Conservation (phyloP, 331 rosid genomes). For the Prunus yedoensis region DNA sequence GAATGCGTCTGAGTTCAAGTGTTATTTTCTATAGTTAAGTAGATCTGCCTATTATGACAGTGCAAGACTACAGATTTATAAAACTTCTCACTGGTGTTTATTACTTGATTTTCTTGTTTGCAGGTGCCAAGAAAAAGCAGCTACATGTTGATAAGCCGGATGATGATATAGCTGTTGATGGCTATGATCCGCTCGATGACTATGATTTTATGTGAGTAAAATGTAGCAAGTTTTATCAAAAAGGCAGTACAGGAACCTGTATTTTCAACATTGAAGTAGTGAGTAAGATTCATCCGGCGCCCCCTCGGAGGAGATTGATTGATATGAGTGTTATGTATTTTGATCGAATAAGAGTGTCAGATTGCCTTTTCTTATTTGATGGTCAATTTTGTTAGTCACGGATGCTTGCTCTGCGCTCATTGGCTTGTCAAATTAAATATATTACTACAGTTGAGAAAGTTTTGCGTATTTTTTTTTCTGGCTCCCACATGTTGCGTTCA, state of each 20-base stretch:
- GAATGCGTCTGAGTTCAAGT: not conserved
- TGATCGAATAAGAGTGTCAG: slow-evolving; percentile 42
- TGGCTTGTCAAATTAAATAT: slow-evolving; percentile 2
- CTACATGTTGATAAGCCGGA: slow-evolving; percentile 78
- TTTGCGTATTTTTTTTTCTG: not conserved
- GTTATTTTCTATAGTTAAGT: not conserved
- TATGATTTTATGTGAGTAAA: slow-evolving; percentile 76
- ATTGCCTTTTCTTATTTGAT: slow-evolving; percentile 21
- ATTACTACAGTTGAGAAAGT: not conserved
- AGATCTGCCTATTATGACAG: not conserved
- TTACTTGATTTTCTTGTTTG: not conserved
- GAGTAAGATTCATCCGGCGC: slow-evolving; percentile 45
- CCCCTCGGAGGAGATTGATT: slow-evolving; percentile 37
- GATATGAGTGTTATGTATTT: slow-evolving; percentile 45
- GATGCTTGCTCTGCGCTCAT: not conserved
- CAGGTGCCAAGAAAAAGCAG: slow-evolving; percentile 89
- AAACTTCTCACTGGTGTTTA: not conserved
- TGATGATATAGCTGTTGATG: slow-evolving; percentile 57
- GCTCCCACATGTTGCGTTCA: not conserved
- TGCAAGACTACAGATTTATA: no score
- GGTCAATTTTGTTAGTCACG: slow-evolving; percentile 48
- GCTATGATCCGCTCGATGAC: slow-evolving; percentile 67
- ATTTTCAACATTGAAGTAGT: slow-evolving; percentile 38
- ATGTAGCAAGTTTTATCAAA: slow-evolving; percentile 24
- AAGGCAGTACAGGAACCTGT: slow-evolving; percentile 22